Base-by-base conservation (phyloP, 2,329 filamentous ascomycete genomes). In the Aspergillus latus region DNA sequence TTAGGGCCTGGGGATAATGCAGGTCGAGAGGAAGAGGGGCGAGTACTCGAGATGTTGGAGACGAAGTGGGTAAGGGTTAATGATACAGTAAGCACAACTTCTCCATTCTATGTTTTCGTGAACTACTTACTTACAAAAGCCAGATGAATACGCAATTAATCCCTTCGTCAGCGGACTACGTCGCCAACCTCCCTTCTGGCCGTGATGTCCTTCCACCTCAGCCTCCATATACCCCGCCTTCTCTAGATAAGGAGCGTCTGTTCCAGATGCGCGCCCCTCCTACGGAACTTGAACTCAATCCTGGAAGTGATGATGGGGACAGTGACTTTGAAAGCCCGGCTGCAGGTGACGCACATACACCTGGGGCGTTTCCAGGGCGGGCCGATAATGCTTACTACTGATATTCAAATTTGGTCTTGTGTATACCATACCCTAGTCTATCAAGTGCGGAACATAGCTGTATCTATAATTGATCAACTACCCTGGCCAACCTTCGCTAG, bases 1-100 rank as follows among this genome's bases (percentile, higher is more conserved):
- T 60, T 76, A 21, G 68, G 72, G 32, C 64, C 72, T 28, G 92
- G 92, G 0, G 79, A 87, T 45, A 92, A 97, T 74, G 93, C 88
- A 0, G 93, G 94, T 1, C 87, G 84, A 65, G 75, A 90, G 15
- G 94, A 97, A 71, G 94, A 99, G 74, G 85, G 82, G 1, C 82
- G 92, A 54, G 88, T 97, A 2, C 80, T 97, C 50, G 89, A 94
- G 65, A 90, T 94, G 85, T 77, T 99, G 34, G 84, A 95, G 65
- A 82, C 80, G 37, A 97, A 96, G 71, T 97, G 94, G 93, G 85
- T 84, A 59, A 94, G 92, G 76, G 85, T 92, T 74, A 99, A 99
- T 68, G 91, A 97, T 72, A 96, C 90, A 15, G 90, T 95, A 76
- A 76, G 84, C 72, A 13, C 37, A 3, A 42, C 11, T 21, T 36